Conservation (phyloP, 2,329 filamentous ascomycete genomes). For the Phoma sp. region DNA sequence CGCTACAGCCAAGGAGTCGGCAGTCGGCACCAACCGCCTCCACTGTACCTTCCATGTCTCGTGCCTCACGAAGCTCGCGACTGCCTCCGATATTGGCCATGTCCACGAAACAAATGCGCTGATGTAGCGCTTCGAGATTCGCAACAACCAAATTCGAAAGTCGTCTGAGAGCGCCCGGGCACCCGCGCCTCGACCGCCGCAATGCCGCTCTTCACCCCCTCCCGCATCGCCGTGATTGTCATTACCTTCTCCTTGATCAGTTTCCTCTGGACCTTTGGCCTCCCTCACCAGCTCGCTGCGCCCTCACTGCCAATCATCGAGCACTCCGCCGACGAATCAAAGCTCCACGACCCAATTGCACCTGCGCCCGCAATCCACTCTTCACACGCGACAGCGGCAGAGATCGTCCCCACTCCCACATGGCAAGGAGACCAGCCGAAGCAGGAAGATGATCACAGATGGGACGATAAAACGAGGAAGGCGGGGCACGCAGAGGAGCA, state of each 20-base stretch:
- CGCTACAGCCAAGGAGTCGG: conserved; percentile 10
- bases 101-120: background rate
- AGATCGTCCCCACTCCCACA: background rate
- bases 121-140: conserved; percentile 6
- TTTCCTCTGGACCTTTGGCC: conserved; percentile 44
- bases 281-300: conserved; percentile 28
- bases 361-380: conserved; percentile 26
- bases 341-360: conserved; percentile 30
- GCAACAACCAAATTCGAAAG: background rate
- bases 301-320: conserved; percentile 33
- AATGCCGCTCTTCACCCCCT: conserved; percentile 44
- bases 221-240: conserved; percentile 38
- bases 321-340: conserved; percentile 30
- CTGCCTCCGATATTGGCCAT: background rate
- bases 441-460: conserved; percentile 21
- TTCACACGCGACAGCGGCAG: conserved; percentile 11
- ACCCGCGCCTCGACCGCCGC: conserved; percentile 14
- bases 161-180: background rate
- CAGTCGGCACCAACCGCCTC: conserved; percentile 9
- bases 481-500: background rate
- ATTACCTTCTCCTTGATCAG: conserved; percentile 37
- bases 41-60: background rate
- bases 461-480: conserved; percentile 22
- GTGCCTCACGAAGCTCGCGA: conserved; percentile 4
- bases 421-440: conserved; percentile 10